phyloP scores from a whole-genome alignment of 805 yeast genomes.

The Candida stauntonica region DNA sequence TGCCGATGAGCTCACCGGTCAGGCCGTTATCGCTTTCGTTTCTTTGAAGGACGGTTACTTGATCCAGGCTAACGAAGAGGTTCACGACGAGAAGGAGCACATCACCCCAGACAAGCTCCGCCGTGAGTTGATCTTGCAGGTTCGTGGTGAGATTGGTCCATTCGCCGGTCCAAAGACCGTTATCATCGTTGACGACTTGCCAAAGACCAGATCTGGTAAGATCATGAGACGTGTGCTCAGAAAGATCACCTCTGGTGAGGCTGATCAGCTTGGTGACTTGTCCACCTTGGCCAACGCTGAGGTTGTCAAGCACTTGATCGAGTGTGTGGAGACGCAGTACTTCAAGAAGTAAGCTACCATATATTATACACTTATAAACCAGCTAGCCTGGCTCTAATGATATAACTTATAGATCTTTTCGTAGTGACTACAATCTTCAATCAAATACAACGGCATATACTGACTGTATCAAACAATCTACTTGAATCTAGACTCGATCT shows the following conservation, averaged over 20 bases:
- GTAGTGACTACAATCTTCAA: too few species aligned
- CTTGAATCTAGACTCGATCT: constrained; percentile 20
- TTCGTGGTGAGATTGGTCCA: constrained; percentile 78
- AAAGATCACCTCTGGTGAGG: constrained; percentile 69
- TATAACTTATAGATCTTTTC: not conserved
- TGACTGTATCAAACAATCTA: not conserved
- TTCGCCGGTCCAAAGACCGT: constrained; percentile 81
- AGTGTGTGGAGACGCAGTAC: constrained; percentile 32
- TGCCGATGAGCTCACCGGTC: constrained; percentile 80
- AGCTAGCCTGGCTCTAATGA: too few species aligned
- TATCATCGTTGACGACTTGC: constrained; percentile 69
- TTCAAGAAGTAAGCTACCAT: constrained; percentile 5
- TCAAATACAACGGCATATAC: too few species aligned
- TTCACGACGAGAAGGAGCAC: constrained; percentile 27
- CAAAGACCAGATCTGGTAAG: constrained; percentile 84
- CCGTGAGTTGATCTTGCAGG: constrained; percentile 52
- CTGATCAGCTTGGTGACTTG: constrained; percentile 77
- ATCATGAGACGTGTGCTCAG: constrained; percentile 84
- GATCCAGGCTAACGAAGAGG: constrained; percentile 24
- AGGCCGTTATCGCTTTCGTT: constrained; percentile 80
- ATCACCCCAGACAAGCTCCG: constrained; percentile 26
- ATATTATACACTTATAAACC: too few species aligned
- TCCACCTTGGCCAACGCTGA: constrained; percentile 75
- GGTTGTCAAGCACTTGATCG: constrained; percentile 63
- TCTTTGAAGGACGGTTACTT: constrained; percentile 49